phyloP scores from a whole-genome alignment of 371 early-diverging fungal genomes.

The Mucor irregularis region DNA sequence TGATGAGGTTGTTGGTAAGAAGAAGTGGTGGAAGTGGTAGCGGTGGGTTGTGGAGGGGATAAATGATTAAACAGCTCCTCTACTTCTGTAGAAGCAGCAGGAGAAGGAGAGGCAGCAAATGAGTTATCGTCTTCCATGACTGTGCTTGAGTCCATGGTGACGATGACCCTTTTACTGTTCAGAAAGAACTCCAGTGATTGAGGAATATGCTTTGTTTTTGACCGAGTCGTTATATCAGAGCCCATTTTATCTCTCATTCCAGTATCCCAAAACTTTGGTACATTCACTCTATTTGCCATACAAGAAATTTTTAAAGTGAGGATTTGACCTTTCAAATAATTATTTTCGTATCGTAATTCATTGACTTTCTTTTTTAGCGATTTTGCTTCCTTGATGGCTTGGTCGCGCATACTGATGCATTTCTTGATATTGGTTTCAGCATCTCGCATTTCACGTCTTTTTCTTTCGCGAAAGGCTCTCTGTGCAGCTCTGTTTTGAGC shows the following conservation, averaged over 20 bases:
- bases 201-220: constrained; percentile 36
- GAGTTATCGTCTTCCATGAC: too few relatives aligned
- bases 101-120: not conserved
- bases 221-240: constrained; percentile 30
- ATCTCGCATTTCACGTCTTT: constrained; percentile 71
- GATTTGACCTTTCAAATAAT: constrained; percentile 34
- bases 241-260: constrained; percentile 34
- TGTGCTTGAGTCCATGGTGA: constrained; percentile 17
- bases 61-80: not conserved
- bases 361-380: constrained; percentile 19
- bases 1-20: not conserved
- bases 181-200: constrained; percentile 44
- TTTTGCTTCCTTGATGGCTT: constrained; percentile 29
- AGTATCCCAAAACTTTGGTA: constrained; percentile 41
- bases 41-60: not conserved
- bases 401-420: constrained; percentile 31
- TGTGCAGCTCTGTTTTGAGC: constrained; percentile 80
- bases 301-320: constrained; percentile 38
- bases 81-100: not conserved
- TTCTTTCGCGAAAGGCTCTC: constrained; percentile 76
- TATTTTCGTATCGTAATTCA: constrained; percentile 33
- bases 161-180: constrained; percentile 24
- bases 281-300: constrained; percentile 33
- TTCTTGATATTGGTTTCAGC: constrained; percentile 54
- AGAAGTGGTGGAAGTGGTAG: not conserved